Evolutionary conservation across 2,329 filamentous ascomycete genomes (phyloP).

Genomic region (Teratosphaeria gauchensis): DNA sequence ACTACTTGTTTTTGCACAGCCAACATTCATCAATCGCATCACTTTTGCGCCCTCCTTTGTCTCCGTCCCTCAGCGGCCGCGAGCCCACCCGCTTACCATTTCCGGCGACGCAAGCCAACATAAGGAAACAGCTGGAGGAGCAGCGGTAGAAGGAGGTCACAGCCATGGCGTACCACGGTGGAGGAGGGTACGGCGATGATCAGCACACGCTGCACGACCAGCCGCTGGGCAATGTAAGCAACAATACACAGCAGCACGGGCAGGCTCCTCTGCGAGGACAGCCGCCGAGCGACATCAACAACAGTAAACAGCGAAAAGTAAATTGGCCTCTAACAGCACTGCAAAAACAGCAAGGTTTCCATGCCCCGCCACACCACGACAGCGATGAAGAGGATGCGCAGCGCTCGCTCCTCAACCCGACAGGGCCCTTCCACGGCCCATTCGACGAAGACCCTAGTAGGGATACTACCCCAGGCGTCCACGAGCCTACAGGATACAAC

Average conservation of each 20-base stretch:
- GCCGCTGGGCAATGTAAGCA: constrained; percentile 11
- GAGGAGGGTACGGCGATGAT: constrained; percentile 20
- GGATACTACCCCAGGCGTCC: constrained; percentile 28
- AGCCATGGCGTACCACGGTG: constrained; percentile 27
- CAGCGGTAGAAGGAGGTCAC: neutral
- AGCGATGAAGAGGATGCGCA: constrained; percentile 39
- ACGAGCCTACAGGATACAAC: constrained; percentile 35
- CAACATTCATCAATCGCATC: neutral
- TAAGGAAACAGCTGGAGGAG: neutral
- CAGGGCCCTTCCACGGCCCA: constrained; percentile 36
- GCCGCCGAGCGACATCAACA: neutral
- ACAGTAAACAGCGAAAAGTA: neutral
- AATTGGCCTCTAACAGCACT: neutral
- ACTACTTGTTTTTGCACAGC: neutral
- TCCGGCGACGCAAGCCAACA: neutral
- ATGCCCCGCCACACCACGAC: constrained; percentile 21
- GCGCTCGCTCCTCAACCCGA: constrained; percentile 40
- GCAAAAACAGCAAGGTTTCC: constrained; percentile 7
- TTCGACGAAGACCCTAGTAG: constrained; percentile 36
- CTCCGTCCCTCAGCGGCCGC: neutral
- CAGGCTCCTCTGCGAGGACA: neutral
- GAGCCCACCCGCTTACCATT: neutral
- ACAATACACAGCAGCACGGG: neutral
- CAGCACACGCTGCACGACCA: constrained; percentile 16
- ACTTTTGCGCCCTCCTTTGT: neutral